Conservation (phyloP, 768 basidiomycete genomes). For the Podaxis sp. region DNA sequence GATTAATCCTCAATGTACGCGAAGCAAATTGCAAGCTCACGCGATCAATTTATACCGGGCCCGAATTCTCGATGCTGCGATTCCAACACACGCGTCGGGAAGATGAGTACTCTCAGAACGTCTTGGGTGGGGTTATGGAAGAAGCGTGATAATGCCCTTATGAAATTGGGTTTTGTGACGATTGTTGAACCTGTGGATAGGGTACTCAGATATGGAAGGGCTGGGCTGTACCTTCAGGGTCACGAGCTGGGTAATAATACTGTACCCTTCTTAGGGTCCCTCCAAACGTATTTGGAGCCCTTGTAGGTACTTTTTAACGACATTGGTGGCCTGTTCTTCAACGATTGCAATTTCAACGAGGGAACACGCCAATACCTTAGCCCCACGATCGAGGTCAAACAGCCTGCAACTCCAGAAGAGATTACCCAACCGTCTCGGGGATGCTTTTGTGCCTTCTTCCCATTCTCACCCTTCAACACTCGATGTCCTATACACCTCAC, state of each 20-base stretch:
- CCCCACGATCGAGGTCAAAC: not conserved
- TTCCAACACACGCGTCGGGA: not conserved
- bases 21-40: conserved; percentile 4
- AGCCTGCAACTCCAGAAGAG: not conserved
- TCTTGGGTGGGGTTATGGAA: not conserved
- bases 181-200: too few relatives aligned
- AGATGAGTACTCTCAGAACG: not conserved
- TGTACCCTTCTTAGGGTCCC: not conserved
- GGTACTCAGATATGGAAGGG: too few relatives aligned
- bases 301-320: not conserved
- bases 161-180: too few relatives aligned
- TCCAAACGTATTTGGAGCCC: not conserved
- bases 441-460: not conserved
- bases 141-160: not conserved
- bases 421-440: not conserved
- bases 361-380: not conserved
- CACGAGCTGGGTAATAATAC: too few relatives aligned
- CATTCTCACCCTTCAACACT: not conserved
- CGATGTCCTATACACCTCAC: not conserved
- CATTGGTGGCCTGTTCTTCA: not conserved
- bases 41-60: not conserved
- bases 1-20: conserved; percentile 6
- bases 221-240: too few relatives aligned
- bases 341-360: not conserved
- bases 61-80: not conserved